A percentile compares a stretch with the other conserved stretches of the same genome.
Evolutionary conservation across 371 early-diverging fungal species (phyloP).

Genomic region (Apophysomyces trapeziformis): DNA sequence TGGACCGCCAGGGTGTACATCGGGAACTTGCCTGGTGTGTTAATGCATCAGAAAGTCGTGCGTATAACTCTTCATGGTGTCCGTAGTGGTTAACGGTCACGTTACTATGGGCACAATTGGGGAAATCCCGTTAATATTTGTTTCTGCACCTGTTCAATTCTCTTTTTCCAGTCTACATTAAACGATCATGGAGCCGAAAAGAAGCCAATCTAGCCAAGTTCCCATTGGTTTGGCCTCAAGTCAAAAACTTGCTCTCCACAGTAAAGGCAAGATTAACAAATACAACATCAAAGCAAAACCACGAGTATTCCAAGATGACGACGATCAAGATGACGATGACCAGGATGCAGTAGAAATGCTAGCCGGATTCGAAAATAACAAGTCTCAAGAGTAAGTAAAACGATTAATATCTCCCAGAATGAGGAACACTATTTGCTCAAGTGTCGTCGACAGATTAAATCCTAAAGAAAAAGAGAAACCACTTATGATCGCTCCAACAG

Average conservation of each 20-base stretch:
- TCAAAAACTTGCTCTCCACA: background rate
- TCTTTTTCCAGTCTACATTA: too few relatives aligned
- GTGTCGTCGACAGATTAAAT: constrained; percentile 32
- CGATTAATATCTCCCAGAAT: constrained; percentile 2
- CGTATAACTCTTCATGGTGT: too few relatives aligned
- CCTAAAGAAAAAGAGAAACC: constrained; percentile 45
- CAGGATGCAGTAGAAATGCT: constrained; percentile 47
- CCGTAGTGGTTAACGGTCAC: too few relatives aligned
- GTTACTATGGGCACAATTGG: too few relatives aligned
- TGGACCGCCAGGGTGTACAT: too few relatives aligned
- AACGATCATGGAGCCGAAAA: background rate
- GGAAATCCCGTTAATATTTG: too few relatives aligned
- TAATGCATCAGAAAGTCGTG: too few relatives aligned
- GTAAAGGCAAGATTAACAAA: constrained; percentile 2
- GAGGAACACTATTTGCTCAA: background rate
- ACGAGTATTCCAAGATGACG: constrained; percentile 44
- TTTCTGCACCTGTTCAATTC: too few relatives aligned
- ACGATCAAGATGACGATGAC: constrained; percentile 35
- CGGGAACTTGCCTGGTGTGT: too few relatives aligned
- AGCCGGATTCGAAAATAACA: constrained; percentile 59
- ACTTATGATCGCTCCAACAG: constrained; percentile 51
- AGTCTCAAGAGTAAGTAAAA: constrained; percentile 50
- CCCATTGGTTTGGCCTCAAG: background rate
- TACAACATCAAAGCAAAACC: constrained; percentile 2
- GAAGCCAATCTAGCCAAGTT: background rate